Evolutionary conservation across 768 basidiomycete species (phyloP), one percentile per base, ranked within the genome.

Genomic region (Panus rudis): DNA sequence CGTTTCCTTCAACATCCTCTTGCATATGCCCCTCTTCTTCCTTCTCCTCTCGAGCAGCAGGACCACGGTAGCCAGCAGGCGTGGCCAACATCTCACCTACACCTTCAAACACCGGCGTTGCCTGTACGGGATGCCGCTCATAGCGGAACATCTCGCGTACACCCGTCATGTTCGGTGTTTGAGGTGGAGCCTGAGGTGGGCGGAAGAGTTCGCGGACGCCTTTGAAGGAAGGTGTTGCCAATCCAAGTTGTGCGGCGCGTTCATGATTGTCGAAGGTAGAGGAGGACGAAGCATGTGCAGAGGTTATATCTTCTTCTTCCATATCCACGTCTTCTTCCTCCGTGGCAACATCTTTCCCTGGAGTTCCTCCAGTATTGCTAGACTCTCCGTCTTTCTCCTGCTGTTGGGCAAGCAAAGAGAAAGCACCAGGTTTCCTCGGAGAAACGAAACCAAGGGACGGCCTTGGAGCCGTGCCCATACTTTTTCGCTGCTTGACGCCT

Each of bases 151-250:
- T 52, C 31, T 53, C 58, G 23, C 56, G 50, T 25, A 67, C 46
- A 11, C 66, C 68, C 23, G 60, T 57, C 52, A 66, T 51, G 37
- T 47, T 48, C 41, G 70, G 66, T 7, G 67, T 68, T 20, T 7
- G 8, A 14, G 21, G n/a, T 17, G n/a, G n/a, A 35, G 57, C 48
- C 42, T 37, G 47, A 31, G 19, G 13, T 5, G 39, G 27, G 7
- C 40, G 51, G 59, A 66, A 67, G 48, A 68, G 51, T 16, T 59
- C 48, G 21, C 63, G 62, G 35, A 68, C 52, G 20, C 62, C 60
- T 17, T 46, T 48, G 37, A 62, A 51, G 23, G 52, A 50, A 23
- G 59, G 61, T 2, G 55, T 60, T 6, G 51, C 46, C 4, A 38
- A 42, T 4, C 39, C 44, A 2, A 39, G 48, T 6, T 49, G 48